Evolutionary conservation across 139 green algal genomes (phyloP).

Genomic region (Dunaliella primolecta): DNA sequence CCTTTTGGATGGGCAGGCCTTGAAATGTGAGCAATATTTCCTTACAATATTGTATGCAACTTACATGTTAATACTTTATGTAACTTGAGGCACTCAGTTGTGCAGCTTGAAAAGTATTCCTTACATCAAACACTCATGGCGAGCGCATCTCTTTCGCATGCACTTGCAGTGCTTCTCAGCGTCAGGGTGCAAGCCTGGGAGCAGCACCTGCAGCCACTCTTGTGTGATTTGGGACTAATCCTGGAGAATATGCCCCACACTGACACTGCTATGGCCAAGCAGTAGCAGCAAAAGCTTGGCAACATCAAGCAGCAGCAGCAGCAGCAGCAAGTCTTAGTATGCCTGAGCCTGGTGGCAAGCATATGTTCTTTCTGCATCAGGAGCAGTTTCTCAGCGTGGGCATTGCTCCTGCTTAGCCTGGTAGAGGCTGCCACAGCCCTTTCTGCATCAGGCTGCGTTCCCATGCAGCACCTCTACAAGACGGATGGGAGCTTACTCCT

Average conservation of each 20-base stretch:
- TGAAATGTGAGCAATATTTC: no score
- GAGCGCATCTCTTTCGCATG: no score
- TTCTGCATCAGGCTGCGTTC: no score
- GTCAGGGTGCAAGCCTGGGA: not conserved
- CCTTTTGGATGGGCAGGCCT: no score
- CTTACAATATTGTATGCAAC: no score
- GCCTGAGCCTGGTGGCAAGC: not conserved
- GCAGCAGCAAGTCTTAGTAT: not conserved
- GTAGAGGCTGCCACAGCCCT: not conserved
- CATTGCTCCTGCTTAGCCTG: not conserved
- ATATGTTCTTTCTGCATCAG: not conserved
- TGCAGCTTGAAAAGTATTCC: no score
- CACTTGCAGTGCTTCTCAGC: no score
- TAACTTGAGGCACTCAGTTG: no score
- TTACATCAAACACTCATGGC: no score
- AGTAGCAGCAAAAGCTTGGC: not conserved
- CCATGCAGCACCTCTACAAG: no score
- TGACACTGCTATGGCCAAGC: not conserved
- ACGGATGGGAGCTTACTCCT: no score
- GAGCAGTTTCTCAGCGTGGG: not conserved
- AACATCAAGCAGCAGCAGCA: not conserved
- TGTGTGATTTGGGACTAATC: not conserved
- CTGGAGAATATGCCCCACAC: not conserved
- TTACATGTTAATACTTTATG: no score
- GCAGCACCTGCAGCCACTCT: not conserved